Evolutionary conservation across 2,329 filamentous ascomycete genomes (phyloP).

Genomic region (Xylaria polymorpha): DNA sequence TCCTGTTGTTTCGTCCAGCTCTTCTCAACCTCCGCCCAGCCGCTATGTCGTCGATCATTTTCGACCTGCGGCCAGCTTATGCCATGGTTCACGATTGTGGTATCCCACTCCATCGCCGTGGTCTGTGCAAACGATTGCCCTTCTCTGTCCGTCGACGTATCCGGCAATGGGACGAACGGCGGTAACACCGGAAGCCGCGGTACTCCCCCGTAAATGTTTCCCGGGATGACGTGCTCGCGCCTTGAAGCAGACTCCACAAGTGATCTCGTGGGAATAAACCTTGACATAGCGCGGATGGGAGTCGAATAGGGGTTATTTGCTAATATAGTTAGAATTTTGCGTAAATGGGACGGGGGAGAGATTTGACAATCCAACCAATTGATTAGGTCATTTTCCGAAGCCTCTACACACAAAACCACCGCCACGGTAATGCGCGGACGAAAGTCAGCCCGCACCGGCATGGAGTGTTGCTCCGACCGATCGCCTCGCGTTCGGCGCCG

Average conservation of each 20-base stretch:
- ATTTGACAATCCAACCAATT: neutral
- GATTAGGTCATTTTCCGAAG: neutral
- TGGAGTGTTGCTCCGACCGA: conserved; percentile 27
- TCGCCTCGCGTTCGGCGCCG: conserved; percentile 14
- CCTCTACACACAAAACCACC: neutral
- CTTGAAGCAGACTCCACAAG: neutral
- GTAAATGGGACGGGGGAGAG: neutral
- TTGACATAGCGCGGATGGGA: neutral
- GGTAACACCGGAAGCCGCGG: conserved; percentile 14
- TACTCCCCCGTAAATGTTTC: conserved; percentile 4
- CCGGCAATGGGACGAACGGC: conserved; percentile 27
- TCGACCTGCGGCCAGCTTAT: conserved; percentile 34
- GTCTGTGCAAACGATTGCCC: neutral
- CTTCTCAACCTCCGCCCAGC: conserved; percentile 46
- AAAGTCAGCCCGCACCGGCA: conserved; percentile 35
- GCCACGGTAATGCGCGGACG: conserved; percentile 15
- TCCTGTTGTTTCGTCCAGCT: conserved; percentile 38
- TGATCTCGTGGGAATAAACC: neutral
- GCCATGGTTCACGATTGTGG: conserved; percentile 36
- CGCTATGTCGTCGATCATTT: conserved; percentile 45
- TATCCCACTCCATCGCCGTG: conserved; percentile 45
- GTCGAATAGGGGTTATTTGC: neutral
- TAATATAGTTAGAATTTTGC: neutral
- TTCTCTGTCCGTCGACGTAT: neutral
- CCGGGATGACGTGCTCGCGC: conserved; percentile 27